These are phyloP conservation scores for Murraya paniculata DNA, from an alignment of 345 rosid genomes.

Conservation along the genomic window DNA sequence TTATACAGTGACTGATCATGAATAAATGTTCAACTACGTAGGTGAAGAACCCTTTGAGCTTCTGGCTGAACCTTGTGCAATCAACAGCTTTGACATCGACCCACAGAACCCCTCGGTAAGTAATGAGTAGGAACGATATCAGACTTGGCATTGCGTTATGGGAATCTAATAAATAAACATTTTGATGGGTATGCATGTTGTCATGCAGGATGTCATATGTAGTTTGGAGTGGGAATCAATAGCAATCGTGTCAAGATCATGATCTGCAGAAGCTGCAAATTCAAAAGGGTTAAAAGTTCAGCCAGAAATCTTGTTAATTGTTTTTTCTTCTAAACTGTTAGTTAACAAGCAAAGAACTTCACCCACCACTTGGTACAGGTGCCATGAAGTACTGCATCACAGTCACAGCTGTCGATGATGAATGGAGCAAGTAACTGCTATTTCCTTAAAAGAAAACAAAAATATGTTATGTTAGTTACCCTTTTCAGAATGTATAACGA, in stretches of 20 bases:
- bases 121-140: slow-evolving; percentile 25
- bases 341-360: neutral
- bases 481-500: neutral
- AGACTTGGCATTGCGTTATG: neutral
- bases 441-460: neutral
- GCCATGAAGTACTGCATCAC: neutral
- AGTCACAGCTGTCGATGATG: neutral
- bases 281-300: neutral
- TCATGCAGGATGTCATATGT: slow-evolving; percentile 75
- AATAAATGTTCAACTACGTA: slow-evolving; percentile 18
- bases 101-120: slow-evolving; percentile 66
- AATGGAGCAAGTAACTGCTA: neutral
- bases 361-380: neutral
- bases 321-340: neutral
- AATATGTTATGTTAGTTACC: neutral
- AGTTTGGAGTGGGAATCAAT: slow-evolving; percentile 92
- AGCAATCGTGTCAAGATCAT: slow-evolving; percentile 63
- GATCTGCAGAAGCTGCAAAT: neutral
- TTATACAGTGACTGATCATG: neutral
- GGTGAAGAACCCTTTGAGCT: slow-evolving; percentile 77
- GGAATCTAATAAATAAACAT: neutral
- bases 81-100: slow-evolving; percentile 91
- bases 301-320: neutral
- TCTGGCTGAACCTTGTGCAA: slow-evolving; percentile 85
- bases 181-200: neutral